Percentiles rank a stretch among this genome's conserved stretches.
phyloP scores from a whole-genome alignment of 1,139 yeast genomes.

The Yamadazyma conglobata region DNA sequence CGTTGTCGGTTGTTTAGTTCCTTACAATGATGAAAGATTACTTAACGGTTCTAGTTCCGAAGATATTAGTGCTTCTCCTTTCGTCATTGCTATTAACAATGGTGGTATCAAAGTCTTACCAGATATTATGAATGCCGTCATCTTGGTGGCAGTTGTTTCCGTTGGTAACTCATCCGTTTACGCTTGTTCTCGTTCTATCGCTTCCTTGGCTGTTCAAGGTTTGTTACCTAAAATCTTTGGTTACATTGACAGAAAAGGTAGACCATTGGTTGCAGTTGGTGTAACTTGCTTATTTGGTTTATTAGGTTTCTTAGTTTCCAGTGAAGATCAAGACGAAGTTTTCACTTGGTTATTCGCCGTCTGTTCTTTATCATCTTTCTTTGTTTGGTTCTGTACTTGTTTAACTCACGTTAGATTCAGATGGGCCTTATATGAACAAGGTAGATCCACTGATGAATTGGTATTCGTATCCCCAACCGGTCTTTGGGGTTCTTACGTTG shows the following conservation, averaged over 20 bases:
- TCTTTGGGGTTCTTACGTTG: constrained; percentile 44
- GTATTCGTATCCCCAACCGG: constrained; percentile 49
- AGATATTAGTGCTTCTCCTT: constrained; percentile 37
- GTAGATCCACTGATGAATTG: constrained; percentile 42
- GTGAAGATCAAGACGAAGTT: constrained; percentile 43
- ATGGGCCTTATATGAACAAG: constrained; percentile 31
- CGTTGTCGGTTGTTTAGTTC: constrained; percentile 47
- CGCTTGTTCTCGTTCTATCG: constrained; percentile 53
- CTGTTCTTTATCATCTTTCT: constrained; percentile 60
- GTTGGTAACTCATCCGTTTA: constrained; percentile 56
- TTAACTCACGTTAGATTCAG: constrained; percentile 39
- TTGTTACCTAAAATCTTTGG: constrained; percentile 43
- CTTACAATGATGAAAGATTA: constrained; percentile 32
- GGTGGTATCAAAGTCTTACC: constrained; percentile 42
- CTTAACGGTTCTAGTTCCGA: constrained; percentile 30
- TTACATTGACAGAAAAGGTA: constrained; percentile 53
- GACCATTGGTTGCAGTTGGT: constrained; percentile 53
- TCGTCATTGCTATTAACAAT: constrained; percentile 38
- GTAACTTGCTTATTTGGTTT: constrained; percentile 54
- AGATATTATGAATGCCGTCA: constrained; percentile 53
- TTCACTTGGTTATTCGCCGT: constrained; percentile 67
- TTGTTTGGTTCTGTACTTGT: constrained; percentile 47
- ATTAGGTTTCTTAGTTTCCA: constrained; percentile 58
- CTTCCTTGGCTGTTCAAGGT: constrained; percentile 52
- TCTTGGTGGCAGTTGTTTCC: constrained; percentile 48